phyloP scores from a whole-genome alignment of 345 rosid genomes.

The Iberis pinnata region DNA sequence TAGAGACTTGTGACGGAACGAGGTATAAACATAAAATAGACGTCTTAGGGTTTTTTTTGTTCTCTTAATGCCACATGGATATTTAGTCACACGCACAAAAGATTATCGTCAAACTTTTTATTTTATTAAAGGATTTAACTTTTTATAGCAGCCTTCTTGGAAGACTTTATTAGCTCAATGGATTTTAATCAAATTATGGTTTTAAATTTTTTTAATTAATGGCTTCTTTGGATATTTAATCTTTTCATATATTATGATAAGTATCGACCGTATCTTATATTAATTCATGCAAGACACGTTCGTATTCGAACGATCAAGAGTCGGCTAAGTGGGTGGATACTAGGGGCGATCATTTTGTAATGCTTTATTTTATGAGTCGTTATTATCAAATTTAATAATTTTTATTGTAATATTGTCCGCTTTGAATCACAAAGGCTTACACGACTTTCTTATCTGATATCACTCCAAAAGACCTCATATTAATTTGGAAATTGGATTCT shows the following conservation, averaged over 20 bases:
- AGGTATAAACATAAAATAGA: background rate
- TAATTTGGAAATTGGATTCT: too few relatives aligned
- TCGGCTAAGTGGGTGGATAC: too few relatives aligned
- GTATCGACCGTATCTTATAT: background rate
- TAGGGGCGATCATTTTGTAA: too few relatives aligned
- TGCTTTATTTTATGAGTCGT: too few relatives aligned
- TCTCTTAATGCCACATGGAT: constrained; percentile 24
- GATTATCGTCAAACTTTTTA: background rate
- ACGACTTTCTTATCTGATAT: too few relatives aligned
- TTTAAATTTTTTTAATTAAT: background rate
- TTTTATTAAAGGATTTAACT: too few relatives aligned
- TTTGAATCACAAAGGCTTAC: too few relatives aligned
- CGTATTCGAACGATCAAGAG: background rate
- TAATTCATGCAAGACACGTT: constrained; percentile 22
- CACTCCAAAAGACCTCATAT: too few relatives aligned
- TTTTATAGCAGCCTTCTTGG: too few relatives aligned
- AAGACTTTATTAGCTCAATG: background rate
- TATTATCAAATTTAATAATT: too few relatives aligned
- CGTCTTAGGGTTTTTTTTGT: constrained; percentile 20
- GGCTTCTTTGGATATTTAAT: too few relatives aligned
- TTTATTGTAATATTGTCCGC: too few relatives aligned
- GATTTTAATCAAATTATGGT: background rate
- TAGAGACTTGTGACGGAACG: constrained; percentile 1
- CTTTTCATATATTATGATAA: background rate
- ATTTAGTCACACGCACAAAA: background rate